Evolutionary conservation across 148 eudicot species (phyloP).

Genomic region (Persicaria tinctoria): DNA sequence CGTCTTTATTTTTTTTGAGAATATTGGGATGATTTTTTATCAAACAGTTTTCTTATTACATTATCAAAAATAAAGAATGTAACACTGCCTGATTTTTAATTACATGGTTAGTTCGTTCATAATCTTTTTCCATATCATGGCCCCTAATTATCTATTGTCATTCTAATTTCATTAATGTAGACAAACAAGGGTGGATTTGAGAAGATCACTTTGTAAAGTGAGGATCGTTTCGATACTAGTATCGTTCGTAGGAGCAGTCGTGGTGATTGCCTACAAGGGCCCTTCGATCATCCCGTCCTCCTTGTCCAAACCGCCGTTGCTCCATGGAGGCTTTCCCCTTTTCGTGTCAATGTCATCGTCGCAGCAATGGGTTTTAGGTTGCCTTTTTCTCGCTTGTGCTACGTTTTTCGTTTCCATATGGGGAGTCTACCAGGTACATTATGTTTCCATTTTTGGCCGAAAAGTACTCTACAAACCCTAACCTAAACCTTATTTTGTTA

Average conservation of each 20-base stretch:
- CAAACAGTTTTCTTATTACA: too few relatives aligned
- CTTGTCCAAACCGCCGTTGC: constrained; percentile 19
- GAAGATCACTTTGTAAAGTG: constrained; percentile 30
- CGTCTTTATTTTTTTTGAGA: too few relatives aligned
- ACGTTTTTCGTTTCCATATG: constrained; percentile 49
- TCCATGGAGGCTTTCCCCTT: constrained; percentile 20
- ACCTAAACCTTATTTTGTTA: not conserved
- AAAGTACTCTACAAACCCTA: not conserved
- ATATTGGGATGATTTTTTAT: too few relatives aligned
- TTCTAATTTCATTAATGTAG: constrained; percentile 19
- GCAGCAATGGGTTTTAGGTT: constrained; percentile 52
- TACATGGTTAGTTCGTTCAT: too few relatives aligned
- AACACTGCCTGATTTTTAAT: too few relatives aligned
- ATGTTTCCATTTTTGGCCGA: not conserved
- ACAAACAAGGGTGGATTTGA: constrained; percentile 31
- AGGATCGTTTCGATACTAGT: constrained; percentile 34
- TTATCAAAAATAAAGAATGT: too few relatives aligned
- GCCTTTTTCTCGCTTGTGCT: constrained; percentile 47
- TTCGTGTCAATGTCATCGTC: constrained; percentile 36
- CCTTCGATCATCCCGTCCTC: constrained; percentile 38
- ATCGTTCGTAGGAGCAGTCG: constrained; percentile 34
- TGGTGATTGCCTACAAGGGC: constrained; percentile 37
- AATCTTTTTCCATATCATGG: too few relatives aligned
- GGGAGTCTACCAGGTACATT: constrained; percentile 54
- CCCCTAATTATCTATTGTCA: too few relatives aligned